A percentile compares a stretch with the other conserved stretches of the same genome.
phyloP scores from a whole-genome alignment of 306 rosid species.

The Fragaria nilgerrensis region DNA sequence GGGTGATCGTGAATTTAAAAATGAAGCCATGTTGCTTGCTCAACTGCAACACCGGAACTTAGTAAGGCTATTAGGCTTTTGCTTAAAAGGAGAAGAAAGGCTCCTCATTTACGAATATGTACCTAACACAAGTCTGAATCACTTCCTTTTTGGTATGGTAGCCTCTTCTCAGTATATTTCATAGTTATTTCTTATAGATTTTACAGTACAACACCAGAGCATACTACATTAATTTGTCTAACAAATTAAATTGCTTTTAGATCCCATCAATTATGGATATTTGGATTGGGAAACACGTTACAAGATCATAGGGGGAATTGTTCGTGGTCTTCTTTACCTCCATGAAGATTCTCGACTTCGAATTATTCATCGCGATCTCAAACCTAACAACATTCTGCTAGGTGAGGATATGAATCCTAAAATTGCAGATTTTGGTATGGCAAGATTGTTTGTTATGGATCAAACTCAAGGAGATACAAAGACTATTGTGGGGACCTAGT shows the following conservation, averaged over 20 bases:
- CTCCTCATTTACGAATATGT: constrained; percentile 7
- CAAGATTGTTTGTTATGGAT: neutral
- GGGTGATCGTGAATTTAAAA: constrained; percentile 2
- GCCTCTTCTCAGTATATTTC: neutral
- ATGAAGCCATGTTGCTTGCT: constrained; percentile 4
- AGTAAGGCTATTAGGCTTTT: constrained; percentile 1
- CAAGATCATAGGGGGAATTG: constrained; percentile 14
- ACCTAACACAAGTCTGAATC: constrained; percentile 1
- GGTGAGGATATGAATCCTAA: constrained; percentile 13
- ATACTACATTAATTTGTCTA: neutral
- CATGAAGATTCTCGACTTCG: constrained; percentile 7
- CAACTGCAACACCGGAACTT: constrained; percentile 8
- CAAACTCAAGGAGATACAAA: constrained; percentile 11
- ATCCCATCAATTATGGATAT: neutral
- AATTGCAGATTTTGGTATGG: constrained; percentile 19
- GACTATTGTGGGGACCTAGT: constrained; percentile 3
- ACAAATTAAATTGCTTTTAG: neutral
- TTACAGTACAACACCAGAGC: too few species aligned
- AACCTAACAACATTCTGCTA: neutral
- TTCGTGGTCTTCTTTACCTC: constrained; percentile 11
- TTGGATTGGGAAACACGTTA: constrained; percentile 19
- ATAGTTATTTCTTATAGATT: too few species aligned
- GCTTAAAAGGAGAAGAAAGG: neutral
- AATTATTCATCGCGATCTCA: constrained; percentile 5
- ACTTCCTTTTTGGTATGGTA: constrained; percentile 10